Evolutionary conservation across 176 grass and related monocot species (phyloP).

Genomic region (Canna indica): DNA sequence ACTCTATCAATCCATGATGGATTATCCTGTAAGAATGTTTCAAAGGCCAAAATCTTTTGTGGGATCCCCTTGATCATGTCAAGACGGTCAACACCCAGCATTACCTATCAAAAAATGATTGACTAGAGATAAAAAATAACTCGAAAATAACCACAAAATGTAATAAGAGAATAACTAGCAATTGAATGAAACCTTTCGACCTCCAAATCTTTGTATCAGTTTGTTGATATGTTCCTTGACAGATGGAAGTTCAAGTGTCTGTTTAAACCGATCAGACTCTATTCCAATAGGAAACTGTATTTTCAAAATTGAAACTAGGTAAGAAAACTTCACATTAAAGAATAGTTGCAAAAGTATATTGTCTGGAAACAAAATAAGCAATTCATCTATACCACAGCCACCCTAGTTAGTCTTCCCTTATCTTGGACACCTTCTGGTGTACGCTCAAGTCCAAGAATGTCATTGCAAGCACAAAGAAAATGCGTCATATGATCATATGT

Average conservation of each 20-base stretch:
- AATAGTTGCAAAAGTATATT: neutral
- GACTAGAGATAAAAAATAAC: too few relatives aligned
- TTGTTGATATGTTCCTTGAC: conserved; percentile 75
- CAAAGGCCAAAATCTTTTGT: conserved; percentile 99
- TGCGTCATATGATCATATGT: conserved; percentile 28
- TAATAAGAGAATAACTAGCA: too few relatives aligned
- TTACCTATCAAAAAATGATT: conserved; percentile 54
- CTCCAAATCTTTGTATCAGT: conserved; percentile 26
- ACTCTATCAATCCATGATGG: conserved; percentile 73
- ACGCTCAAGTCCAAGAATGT: conserved; percentile 96
- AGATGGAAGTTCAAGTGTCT: conserved; percentile 46
- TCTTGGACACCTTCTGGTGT: conserved; percentile 97
- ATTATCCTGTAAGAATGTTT: conserved; percentile 99
- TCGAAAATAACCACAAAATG: too few relatives aligned
- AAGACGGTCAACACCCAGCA: conserved; percentile 97
- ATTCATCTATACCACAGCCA: conserved; percentile 64
- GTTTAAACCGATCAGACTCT: conserved; percentile 96
- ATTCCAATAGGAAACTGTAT: conserved; percentile 99
- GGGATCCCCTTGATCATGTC: conserved; percentile 99
- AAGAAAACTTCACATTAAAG: neutral
- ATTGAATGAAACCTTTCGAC: conserved; percentile 98
- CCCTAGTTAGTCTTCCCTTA: conserved; percentile 84
- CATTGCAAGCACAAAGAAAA: conserved; percentile 75
- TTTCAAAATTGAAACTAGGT: conserved; percentile 33
- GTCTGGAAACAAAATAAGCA: conserved; percentile 9